A percentile compares a stretch with the other conserved stretches of the same genome.
Evolutionary conservation across 2,329 filamentous ascomycete genomes (phyloP).

Genomic region (Ophiosphaerella narmari): DNA sequence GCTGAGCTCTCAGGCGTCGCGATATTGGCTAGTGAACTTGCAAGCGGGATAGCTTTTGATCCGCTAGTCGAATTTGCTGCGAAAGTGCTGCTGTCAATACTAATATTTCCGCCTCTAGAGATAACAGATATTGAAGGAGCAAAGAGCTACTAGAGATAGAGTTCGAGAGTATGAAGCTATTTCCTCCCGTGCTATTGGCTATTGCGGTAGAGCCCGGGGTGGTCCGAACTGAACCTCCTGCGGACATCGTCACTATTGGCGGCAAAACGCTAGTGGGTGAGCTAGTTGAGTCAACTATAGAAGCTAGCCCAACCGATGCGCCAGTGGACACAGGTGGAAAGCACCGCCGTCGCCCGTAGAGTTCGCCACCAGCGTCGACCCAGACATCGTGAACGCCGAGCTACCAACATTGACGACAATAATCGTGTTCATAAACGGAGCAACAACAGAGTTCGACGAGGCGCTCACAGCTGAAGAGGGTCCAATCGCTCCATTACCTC

Average conservation of each 20-base stretch:
- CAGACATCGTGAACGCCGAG: slow-evolving; percentile 3
- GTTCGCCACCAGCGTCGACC: slow-evolving; percentile 10
- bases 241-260: neutral
- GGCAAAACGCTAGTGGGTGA: neutral
- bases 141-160: neutral
- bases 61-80: slow-evolving; percentile 12
- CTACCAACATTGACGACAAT: slow-evolving; percentile 9
- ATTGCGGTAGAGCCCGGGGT: slow-evolving; percentile 5
- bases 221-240: neutral
- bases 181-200: slow-evolving; percentile 9
- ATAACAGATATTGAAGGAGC: neutral
- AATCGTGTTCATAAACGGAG: slow-evolving; percentile 4
- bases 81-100: neutral
- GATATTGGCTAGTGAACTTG: neutral
- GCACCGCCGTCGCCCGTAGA: slow-evolving; percentile 15
- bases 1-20: no score
- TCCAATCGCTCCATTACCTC: slow-evolving; percentile 14
- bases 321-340: slow-evolving; percentile 7
- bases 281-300: slow-evolving; percentile 6
- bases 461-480: slow-evolving; percentile 4
- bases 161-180: slow-evolving; percentile 13
- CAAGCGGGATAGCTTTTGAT: slow-evolving; percentile 7
- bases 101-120: neutral
- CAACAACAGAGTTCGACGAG: slow-evolving; percentile 1
- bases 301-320: slow-evolving; percentile 8